Evolutionary conservation across 495 filamentous ascomycete species (phyloP), one percentile per base, ranked within the genome.

Genomic region (Aspergillus leporis): DNA sequence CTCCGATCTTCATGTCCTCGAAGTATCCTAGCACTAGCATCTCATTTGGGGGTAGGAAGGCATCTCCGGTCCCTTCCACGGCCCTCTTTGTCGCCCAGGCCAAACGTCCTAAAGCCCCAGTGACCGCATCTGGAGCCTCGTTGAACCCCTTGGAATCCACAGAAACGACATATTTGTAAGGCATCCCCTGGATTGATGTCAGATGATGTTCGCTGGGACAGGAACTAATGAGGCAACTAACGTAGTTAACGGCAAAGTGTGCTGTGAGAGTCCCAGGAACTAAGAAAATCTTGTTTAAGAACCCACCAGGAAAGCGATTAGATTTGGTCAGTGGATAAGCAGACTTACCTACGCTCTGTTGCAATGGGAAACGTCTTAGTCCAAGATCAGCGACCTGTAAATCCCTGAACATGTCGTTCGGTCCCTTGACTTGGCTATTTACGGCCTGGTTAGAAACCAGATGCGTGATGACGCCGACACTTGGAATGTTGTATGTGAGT

Each of bases 131-230:
- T 0, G 84, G 83, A 0, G 90, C 87, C 16, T 87, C 79, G 3
- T 72, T 64, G 56, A 96, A 93, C 3, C 74, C 75, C 46, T 70
- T 83, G 0, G 87, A 88, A 10, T 85, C 73, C 3, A 90, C 85
- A 6, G 80, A 72, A 1, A 91, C 89, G 13, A 90, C 81, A 61
- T 87, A 96, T 60, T 95, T 93, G 66, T 96, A 96, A 0, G 86
- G 87, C 52, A 90, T 88, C 0, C 92, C 92, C 85, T 92, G 13
- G 3, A 32, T 1, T 3, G 13, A n/a, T 12, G 19, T 55, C 18
- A 55, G 43, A 45, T 55, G 8, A 21, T 30, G 9, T 16, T 5
- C 10, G 19, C 12, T 2, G 3, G 3, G 19, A 13, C 5, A 45
- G 5, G 36, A 70, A 59, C 52, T 18, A 45, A 36, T 5, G 18